Percentiles rank a stretch among this genome's conserved stretches.
Evolutionary conservation across 1,284 basidiomycete genomes (phyloP).

Genomic region (Thecaphora frezii): DNA sequence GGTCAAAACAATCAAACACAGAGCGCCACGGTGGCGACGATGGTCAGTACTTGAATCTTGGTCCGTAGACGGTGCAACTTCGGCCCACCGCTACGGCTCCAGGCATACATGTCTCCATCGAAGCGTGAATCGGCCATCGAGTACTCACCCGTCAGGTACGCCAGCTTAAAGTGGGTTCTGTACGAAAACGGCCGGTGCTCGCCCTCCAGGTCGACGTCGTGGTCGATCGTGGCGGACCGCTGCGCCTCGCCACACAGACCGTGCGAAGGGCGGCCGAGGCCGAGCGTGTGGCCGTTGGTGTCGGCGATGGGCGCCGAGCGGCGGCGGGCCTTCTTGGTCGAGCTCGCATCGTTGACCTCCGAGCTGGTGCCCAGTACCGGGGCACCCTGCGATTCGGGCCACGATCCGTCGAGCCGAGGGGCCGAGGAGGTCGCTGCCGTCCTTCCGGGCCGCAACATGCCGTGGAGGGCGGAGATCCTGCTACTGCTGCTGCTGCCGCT

Average conservation of each 20-base stretch:
- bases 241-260: slow-evolving; percentile 1
- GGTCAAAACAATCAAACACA: not conserved
- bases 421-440: not conserved
- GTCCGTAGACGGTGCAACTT: too few relatives aligned
- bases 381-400: too few relatives aligned
- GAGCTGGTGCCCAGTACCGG: too few relatives aligned
- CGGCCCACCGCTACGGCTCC: too few relatives aligned
- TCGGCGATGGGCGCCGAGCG: slow-evolving; percentile 9
- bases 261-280: slow-evolving; percentile 6
- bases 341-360: not conserved
- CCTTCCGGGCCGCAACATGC: not conserved
- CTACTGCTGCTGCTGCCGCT: slow-evolving; percentile 8
- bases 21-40: too few relatives aligned
- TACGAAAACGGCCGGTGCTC: slow-evolving; percentile 64
- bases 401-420: not conserved
- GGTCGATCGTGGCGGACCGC: slow-evolving; percentile 14
- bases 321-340: slow-evolving; percentile 4
- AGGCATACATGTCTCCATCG: too few relatives aligned
- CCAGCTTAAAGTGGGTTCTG: slow-evolving; percentile 73
- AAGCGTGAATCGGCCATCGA: not conserved
- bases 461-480: slow-evolving; percentile 9
- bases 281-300: slow-evolving; percentile 4
- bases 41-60: too few relatives aligned
- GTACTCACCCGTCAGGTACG: slow-evolving; percentile 72
- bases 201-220: not conserved